Evolutionary conservation across 2,329 filamentous ascomycete species (phyloP), one percentile per base, ranked within the genome.

Genomic region (Teratosphaeria zuluensis): DNA sequence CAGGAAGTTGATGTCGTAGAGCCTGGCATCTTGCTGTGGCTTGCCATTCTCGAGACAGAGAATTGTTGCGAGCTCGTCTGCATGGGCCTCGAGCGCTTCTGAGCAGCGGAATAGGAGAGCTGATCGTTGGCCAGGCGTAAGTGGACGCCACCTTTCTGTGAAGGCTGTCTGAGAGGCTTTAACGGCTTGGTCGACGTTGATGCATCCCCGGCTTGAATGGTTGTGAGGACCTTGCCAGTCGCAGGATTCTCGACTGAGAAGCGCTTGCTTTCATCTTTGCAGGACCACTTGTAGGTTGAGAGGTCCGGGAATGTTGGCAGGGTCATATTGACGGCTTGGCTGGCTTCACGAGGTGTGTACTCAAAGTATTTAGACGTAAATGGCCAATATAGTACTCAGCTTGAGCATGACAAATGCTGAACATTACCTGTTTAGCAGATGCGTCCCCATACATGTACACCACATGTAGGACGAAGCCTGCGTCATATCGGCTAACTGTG

Each of bases 21-120:
- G 58, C 6, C 59, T 51, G 6, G 64, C 66, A 32, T 67, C 63
- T 12, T 57, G 19, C 28, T 58, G 59, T 16, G 67, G 65, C 51
- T 68, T 69, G 53, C 67, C 67, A 53, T 69, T 69, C 56, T 69
- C 67, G 24, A 65, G 52, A 19, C 61, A 66, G 3, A 68, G 55
- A 2, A 68, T 54, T 11, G 60, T 60, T 21, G 65, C 65, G 8
- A 69, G 59, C 32, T 68, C 66, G 35, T 68, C 65, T 7, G 57
- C 57, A 24, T 63, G 58, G 6, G 28, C 42, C 38, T 60, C 58
- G 28, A 63, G 62, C 48, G 51, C 56, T 30, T 55, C 51, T 7
- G 60, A 56, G 58, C 60, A 62, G 28, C 57, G 46, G 14, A 62
- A 38, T 4, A 60, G 55, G 48, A 56, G 53, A 33, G 57, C 52